Percentiles rank a stretch among this genome's conserved stretches.
phyloP scores from a whole-genome alignment of 768 basidiomycete genomes.

The Suillus cothurnatus region DNA sequence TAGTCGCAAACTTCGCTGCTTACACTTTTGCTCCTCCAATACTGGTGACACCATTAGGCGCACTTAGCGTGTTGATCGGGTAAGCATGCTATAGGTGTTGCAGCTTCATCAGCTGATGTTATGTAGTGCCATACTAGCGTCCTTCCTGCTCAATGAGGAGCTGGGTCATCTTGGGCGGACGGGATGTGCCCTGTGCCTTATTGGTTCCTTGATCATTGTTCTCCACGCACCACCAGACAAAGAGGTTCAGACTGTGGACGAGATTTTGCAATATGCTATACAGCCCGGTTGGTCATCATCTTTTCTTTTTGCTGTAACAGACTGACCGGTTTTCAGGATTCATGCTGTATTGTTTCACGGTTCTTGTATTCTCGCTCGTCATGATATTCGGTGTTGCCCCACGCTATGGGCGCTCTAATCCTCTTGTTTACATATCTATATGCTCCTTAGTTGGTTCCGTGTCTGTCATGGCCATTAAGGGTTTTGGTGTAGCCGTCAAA shows the following conservation, averaged over 20 bases:
- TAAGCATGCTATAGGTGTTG: conserved; percentile 38
- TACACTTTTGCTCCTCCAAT: conserved; percentile 98
- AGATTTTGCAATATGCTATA: conserved; percentile 90
- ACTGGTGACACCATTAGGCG: conserved; percentile 97
- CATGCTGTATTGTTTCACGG: conserved; percentile 85
- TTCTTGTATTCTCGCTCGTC: conserved; percentile 75
- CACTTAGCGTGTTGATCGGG: conserved; percentile 96
- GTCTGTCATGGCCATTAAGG: conserved; percentile 99
- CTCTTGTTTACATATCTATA: conserved; percentile 92
- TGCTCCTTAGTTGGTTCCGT: conserved; percentile 95
- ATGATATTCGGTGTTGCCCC: conserved; percentile 90
- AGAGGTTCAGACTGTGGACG: conserved; percentile 88
- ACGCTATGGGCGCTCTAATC: conserved; percentile 83
- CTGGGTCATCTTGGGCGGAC: conserved; percentile 90
- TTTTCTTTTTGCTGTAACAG: neutral
- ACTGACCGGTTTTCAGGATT: conserved; percentile 64
- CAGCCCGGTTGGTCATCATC: conserved; percentile 71
- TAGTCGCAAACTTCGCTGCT: conserved; percentile 91
- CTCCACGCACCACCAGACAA: conserved; percentile 97
- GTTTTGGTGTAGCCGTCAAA: conserved; percentile 96
- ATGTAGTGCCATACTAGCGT: conserved; percentile 87
- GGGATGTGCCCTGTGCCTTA: conserved; percentile 80
- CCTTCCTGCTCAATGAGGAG: conserved; percentile 90
- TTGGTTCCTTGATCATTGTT: conserved; percentile 93
- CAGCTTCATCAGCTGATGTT: conserved; percentile 13